phyloP scores from a whole-genome alignment of 2,329 filamentous ascomycete species.

The Botrytis fragariae region DNA sequence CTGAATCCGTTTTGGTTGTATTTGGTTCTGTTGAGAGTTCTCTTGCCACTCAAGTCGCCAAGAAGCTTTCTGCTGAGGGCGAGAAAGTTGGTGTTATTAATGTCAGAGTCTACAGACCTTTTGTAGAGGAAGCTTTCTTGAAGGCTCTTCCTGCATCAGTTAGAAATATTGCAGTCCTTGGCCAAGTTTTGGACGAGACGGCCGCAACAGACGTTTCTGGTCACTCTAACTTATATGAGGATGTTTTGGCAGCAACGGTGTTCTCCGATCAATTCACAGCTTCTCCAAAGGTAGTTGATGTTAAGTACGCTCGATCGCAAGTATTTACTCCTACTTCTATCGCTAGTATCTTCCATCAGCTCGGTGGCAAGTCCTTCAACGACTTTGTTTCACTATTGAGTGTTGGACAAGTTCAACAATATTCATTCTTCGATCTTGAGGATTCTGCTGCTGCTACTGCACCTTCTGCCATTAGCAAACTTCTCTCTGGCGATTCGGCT shows the following conservation, averaged over 20 bases:
- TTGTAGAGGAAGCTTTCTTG: constrained; percentile 92
- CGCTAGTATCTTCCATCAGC: constrained; percentile 49
- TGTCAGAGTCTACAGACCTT: constrained; percentile 91
- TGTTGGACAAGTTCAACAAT: constrained; percentile 67
- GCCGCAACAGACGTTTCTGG: constrained; percentile 71
- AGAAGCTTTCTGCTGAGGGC: constrained; percentile 67
- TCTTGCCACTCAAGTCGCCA: constrained; percentile 76
- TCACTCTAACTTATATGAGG: constrained; percentile 86
- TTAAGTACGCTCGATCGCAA: constrained; percentile 80
- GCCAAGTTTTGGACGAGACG: constrained; percentile 75
- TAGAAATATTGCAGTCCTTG: constrained; percentile 77
- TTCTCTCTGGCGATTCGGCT: constrained; percentile 71
- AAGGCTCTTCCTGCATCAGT: constrained; percentile 73
- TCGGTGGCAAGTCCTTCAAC: constrained; percentile 45
- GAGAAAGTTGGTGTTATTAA: constrained; percentile 83
- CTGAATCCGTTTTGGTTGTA: constrained; percentile 82
- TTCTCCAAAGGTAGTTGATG: constrained; percentile 67
- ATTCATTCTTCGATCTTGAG: constrained; percentile 91
- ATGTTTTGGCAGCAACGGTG: constrained; percentile 80
- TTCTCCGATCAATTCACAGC: constrained; percentile 69
- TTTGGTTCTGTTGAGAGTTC: constrained; percentile 92
- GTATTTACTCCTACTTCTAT: constrained; percentile 55
- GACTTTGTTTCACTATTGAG: constrained; percentile 47
- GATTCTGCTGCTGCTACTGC: constrained; percentile 65
- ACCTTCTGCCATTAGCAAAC: constrained; percentile 56